Base-by-base conservation (phyloP, 352 stramenopile genomes). In the Globisporangium canariense region DNA sequence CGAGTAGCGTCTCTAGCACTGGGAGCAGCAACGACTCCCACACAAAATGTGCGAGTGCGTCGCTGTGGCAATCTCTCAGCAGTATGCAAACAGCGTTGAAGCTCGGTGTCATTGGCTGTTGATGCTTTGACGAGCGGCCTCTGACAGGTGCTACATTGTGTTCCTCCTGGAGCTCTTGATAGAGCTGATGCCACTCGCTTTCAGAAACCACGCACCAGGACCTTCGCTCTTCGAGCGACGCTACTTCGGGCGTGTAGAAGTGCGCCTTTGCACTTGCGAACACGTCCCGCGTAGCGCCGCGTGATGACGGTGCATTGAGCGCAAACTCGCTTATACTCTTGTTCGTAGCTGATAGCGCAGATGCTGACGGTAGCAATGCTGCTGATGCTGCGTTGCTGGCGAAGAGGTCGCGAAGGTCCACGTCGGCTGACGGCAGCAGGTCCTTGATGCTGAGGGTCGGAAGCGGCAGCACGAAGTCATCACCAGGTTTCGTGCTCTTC, bases 381-480 rank as follows among this genome's bases (percentile, higher is more conserved):
- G n/a, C 20, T 1, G 4, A 54, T 38, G 10, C 9, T 49, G 20
- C 41, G 18, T 38, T 6, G 10, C 5, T 14, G 30, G n/a, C 10
- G 45, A 74, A 60, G 13, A 45, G 41, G 22, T 55, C 54, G 11
- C 14, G 64, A 25, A 91, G 55, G 14, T 66, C 57, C 28, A 77
- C 34, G 28, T 73, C 47, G 7, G 47, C 16, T 18, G 69, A 22
- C 4, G 53, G 74, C n/a, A 91, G 45, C 14, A 89, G 16, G 11
- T 77, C 76, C 6, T 52, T 28, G 2, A 86, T 61, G 25, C 66
- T 65, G 2, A 91, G 53, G 11, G 71, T 51, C 22, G 79, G 79
- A 4, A 68, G 62, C 6, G 79, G 81, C 14, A 90, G 62, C 28
- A 88, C 69, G 55, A 90, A 88, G 10, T 78, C 75, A 36, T 85